phyloP scores from a whole-genome alignment of 495 filamentous ascomycete species.

The Aspergillus kassunensis region DNA sequence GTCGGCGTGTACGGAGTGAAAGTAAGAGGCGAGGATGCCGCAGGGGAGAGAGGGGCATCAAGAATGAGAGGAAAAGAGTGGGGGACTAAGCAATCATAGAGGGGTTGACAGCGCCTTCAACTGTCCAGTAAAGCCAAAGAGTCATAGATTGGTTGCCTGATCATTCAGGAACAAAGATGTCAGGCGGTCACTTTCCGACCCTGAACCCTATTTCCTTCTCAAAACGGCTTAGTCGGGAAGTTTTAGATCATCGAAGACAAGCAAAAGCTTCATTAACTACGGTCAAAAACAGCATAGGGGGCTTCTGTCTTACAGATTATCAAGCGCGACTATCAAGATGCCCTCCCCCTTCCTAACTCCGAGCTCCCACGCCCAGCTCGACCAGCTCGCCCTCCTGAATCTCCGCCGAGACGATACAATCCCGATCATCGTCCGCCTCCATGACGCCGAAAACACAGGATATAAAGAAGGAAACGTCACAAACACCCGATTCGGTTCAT shows the following conservation, averaged over 20 bases:
- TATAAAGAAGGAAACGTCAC: conserved; percentile 78
- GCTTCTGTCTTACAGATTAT: no score
- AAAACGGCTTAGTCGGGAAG: conserved; percentile 18
- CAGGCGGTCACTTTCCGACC: conserved; percentile 19
- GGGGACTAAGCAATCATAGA: conserved; percentile 9
- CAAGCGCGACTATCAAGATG: conserved; percentile 19
- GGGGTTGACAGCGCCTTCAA: conserved; percentile 11
- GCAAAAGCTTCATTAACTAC: conserved; percentile 3
- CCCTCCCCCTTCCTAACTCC: conserved; percentile 71
- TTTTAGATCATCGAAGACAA: conserved; percentile 14
- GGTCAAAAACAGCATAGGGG: no score
- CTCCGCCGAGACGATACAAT: conserved; percentile 77
- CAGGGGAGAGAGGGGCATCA: conserved; percentile 26
- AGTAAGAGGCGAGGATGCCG: conserved; percentile 18
- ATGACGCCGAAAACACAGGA: conserved; percentile 58
- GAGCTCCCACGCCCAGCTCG: conserved; percentile 48
- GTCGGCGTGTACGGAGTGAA: not conserved
- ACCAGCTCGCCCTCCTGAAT: conserved; percentile 71
- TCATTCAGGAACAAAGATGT: conserved; percentile 3
- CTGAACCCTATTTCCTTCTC: conserved; percentile 33
- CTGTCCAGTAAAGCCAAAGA: not conserved
- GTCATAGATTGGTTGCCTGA: conserved; percentile 5
- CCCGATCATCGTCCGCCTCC: conserved; percentile 64
- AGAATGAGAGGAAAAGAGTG: conserved; percentile 8
- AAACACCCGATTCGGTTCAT: conserved; percentile 93